phyloP scores from a whole-genome alignment of 805 yeast genomes.

The Metschnikowia vanudenii region DNA sequence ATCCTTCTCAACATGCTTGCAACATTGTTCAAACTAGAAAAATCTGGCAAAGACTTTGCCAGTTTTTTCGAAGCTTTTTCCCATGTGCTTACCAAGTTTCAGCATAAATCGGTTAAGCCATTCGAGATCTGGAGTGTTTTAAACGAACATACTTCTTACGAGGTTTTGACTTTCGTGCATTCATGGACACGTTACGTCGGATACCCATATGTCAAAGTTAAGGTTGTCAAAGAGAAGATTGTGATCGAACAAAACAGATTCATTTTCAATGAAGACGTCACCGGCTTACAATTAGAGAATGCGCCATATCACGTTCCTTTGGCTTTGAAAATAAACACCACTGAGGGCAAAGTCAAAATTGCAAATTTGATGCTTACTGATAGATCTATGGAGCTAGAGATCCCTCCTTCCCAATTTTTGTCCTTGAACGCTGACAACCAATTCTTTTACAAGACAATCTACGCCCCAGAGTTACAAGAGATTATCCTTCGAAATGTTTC shows the following conservation, averaged over 20 bases:
- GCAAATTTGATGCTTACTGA: constrained; percentile 45
- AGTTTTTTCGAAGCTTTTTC: constrained; percentile 34
- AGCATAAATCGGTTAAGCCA: constrained; percentile 45
- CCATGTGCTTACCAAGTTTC: constrained; percentile 34
- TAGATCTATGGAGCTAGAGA: constrained; percentile 33
- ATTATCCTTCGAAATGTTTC: constrained; percentile 24
- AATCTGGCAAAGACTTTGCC: constrained; percentile 23
- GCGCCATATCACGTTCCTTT: constrained; percentile 64
- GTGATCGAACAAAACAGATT: constrained; percentile 40
- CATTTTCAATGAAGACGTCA: constrained; percentile 25
- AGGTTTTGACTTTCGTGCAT: constrained; percentile 50
- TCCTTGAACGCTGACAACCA: constrained; percentile 44
- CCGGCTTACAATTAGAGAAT: constrained; percentile 46
- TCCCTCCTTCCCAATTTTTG: constrained; percentile 33
- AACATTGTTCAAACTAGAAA: constrained; percentile 36
- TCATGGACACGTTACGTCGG: constrained; percentile 66
- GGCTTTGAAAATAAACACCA: constrained; percentile 32
- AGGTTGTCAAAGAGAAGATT: constrained; percentile 25
- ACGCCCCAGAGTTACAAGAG: constrained; percentile 27
- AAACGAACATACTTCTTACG: constrained; percentile 34
- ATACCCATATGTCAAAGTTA: constrained; percentile 50
- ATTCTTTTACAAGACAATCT: constrained; percentile 51
- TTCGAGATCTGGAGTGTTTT: constrained; percentile 52
- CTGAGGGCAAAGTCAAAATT: constrained; percentile 29
- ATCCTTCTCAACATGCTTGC: constrained; percentile 53